Evolutionary conservation across 2,329 filamentous ascomycete species (phyloP).

Genomic region (Botrytis fabae): DNA sequence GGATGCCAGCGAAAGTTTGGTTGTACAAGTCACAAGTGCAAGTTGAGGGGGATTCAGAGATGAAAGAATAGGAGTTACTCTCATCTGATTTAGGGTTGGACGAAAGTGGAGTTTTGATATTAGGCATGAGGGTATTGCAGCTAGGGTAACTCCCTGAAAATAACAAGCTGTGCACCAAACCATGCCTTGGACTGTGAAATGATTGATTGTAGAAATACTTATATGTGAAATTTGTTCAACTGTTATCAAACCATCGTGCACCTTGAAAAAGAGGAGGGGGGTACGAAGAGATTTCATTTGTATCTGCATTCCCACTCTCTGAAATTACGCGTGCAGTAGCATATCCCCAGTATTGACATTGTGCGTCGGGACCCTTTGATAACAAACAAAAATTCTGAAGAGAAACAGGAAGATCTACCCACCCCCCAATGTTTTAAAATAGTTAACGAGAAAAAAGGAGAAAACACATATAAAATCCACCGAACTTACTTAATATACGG

Average conservation of each 20-base stretch:
- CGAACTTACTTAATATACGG: background rate
- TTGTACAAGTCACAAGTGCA: background rate
- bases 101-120: too few relatives aligned
- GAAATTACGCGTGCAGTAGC: too few relatives aligned
- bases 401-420: too few relatives aligned
- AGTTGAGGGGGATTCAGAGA: background rate
- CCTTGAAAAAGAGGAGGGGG: background rate
- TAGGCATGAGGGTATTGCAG: background rate
- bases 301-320: too few relatives aligned
- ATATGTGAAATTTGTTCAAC: background rate
- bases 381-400: too few relatives aligned
- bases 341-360: background rate
- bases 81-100: background rate
- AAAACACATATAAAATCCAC: background rate
- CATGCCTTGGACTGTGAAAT: background rate
- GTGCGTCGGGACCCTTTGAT: background rate
- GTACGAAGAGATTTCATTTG: too few relatives aligned
- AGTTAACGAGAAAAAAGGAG: too few relatives aligned
- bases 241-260: background rate
- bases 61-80: too few relatives aligned
- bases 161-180: background rate
- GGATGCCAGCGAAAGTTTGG: slow-evolving; percentile 28
- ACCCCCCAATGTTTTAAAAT: too few relatives aligned
- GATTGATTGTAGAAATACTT: background rate
- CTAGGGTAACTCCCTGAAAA: background rate